Percentiles rank a stretch among this genome's conserved stretches.
Evolutionary conservation across 2,329 filamentous ascomycete species (phyloP).

Genomic region (Onygenales sp.): DNA sequence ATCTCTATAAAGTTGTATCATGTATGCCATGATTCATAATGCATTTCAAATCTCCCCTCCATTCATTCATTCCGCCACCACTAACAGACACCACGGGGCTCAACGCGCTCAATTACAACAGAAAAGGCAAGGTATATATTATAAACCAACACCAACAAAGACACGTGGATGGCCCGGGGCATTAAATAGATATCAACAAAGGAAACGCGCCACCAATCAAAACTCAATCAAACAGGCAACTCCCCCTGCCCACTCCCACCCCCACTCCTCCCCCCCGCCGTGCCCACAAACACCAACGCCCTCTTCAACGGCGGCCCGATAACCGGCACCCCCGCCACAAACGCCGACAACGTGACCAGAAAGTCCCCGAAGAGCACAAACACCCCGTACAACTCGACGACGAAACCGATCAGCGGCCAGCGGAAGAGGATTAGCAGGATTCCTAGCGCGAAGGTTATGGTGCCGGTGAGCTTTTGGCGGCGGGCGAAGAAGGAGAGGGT

Average conservation of each 20-base stretch:
- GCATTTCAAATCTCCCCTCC: no score
- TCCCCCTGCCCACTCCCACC: constrained; percentile 6
- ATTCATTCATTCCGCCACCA: no score
- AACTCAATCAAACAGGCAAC: constrained; percentile 8
- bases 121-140: no score
- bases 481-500: constrained; percentile 91
- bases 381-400: constrained; percentile 87
- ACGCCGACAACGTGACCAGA: constrained; percentile 80
- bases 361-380: constrained; percentile 93
- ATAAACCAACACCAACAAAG: no score
- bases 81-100: no score
- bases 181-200: no score
- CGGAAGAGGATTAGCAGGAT: constrained; percentile 76
- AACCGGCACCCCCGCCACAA: constrained; percentile 74
- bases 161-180: no score
- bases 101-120: no score
- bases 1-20: no score
- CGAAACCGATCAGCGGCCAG: constrained; percentile 86
- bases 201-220: no score
- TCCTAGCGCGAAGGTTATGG: constrained; percentile 74
- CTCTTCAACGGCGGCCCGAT: constrained; percentile 77
- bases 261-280: constrained; percentile 57
- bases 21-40: no score
- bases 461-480: constrained; percentile 85
- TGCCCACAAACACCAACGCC: constrained; percentile 59